phyloP scores from a whole-genome alignment of 768 basidiomycete species.

The Tylopilus plumbeoviolaceoides region DNA sequence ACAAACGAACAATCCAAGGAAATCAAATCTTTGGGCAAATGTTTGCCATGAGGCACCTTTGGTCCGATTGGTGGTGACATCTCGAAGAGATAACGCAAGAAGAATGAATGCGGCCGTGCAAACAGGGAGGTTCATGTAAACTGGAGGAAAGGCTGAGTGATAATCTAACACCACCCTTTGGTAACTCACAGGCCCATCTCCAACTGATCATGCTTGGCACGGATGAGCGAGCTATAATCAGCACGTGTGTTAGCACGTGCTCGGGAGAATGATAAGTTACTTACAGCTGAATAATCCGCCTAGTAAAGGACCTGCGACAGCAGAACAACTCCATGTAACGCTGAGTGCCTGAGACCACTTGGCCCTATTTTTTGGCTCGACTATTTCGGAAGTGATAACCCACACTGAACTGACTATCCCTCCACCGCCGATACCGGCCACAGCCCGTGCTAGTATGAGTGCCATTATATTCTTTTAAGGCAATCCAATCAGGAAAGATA shows the following conservation, averaged over 20 bases:
- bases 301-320: conserved; percentile 77
- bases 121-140: conserved; percentile 80
- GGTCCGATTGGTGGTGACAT: conserved; percentile 44
- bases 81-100: conserved; percentile 56
- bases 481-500: conserved; percentile 17
- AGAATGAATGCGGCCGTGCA: conserved; percentile 58
- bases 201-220: conserved; percentile 45
- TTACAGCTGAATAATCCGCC: conserved; percentile 78
- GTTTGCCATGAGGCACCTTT: conserved; percentile 52
- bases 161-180: conserved; percentile 6
- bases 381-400: conserved; percentile 84
- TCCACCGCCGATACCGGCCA: conserved; percentile 81
- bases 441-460: conserved; percentile 62
- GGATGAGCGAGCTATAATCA: conserved; percentile 25
- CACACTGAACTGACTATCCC: conserved; percentile 84
- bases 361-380: conserved; percentile 62
- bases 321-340: conserved; percentile 83
- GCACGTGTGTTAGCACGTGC: conserved; percentile 18
- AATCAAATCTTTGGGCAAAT: conserved; percentile 63
- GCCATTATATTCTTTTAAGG: conserved; percentile 40
- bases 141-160: conserved; percentile 36
- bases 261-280: conserved; percentile 22
- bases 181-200: conserved; percentile 80
- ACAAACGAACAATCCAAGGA: conserved; percentile 65
- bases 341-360: conserved; percentile 86